phyloP scores from a whole-genome alignment of 495 filamentous ascomycete species.

The Podospora australis region DNA sequence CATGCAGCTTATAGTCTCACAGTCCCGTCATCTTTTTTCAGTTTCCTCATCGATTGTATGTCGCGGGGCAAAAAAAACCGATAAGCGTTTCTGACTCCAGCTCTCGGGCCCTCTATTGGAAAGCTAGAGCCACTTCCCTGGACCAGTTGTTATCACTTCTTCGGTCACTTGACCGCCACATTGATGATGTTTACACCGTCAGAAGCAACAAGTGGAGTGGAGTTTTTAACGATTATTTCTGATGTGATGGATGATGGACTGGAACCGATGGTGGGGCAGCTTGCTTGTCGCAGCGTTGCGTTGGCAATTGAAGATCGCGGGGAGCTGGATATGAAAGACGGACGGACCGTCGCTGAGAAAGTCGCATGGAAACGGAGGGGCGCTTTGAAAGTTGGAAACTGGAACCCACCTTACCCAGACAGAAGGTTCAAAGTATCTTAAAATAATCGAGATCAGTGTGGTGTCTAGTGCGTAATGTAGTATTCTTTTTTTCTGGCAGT shows the following conservation, averaged over 20 bases:
- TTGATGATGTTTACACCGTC: conserved; percentile 1
- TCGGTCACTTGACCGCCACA: conserved; percentile 12
- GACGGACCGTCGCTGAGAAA: background rate
- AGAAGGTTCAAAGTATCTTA: no score
- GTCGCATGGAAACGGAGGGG: background rate
- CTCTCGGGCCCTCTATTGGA: no score
- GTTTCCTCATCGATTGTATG: background rate
- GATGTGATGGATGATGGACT: conserved; percentile 13
- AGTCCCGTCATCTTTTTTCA: background rate
- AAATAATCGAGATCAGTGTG: no score
- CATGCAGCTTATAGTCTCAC: background rate
- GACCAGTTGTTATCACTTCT: no score
- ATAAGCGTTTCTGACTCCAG: no score
- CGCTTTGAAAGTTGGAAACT: no score
- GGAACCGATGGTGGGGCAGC: conserved; percentile 8
- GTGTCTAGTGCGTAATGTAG: no score
- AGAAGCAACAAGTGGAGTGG: conserved; percentile 7
- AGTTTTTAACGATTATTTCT: conserved; percentile 10
- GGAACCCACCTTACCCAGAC: no score
- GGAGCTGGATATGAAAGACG: conserved; percentile 7
- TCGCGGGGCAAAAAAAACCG: no score
- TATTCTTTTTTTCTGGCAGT: conserved; percentile 7
- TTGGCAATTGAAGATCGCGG: conserved; percentile 26
- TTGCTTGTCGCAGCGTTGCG: conserved; percentile 22
- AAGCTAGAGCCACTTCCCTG: no score